These are phyloP conservation scores for Hypomyces rosellus DNA, from an alignment of 2,329 filamentous ascomycete genomes.

Conservation along the genomic window DNA sequence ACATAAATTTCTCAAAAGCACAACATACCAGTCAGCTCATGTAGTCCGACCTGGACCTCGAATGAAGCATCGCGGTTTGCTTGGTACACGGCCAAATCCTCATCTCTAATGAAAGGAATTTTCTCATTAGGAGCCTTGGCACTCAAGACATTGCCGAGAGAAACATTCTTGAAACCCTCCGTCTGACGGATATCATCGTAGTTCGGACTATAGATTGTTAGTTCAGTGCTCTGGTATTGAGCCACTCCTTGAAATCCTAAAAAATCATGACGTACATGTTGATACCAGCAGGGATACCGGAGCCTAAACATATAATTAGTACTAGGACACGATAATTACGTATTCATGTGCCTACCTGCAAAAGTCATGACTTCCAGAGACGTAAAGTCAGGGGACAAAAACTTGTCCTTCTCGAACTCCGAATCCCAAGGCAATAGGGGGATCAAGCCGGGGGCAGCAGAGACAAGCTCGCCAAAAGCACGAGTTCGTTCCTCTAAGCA, in stretches of 20 bases:
- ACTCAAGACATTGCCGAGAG: constrained; percentile 83
- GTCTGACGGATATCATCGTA: constrained; percentile 75
- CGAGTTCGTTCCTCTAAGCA: constrained; percentile 66
- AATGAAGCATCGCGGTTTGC: constrained; percentile 83
- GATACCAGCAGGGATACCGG: constrained; percentile 61
- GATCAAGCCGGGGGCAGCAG: constrained; percentile 74
- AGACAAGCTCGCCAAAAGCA: constrained; percentile 80
- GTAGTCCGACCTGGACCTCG: constrained; percentile 91
- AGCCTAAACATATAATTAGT: constrained; percentile 31
- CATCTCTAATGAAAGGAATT: constrained; percentile 78
- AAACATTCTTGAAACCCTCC: constrained; percentile 89
- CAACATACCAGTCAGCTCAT: constrained; percentile 61
- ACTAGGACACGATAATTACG: too few species aligned
- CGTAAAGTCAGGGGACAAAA: constrained; percentile 92
- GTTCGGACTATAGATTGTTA: constrained; percentile 41
- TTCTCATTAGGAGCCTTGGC: constrained; percentile 90
- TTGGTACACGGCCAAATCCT: constrained; percentile 71
- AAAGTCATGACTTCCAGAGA: constrained; percentile 88
- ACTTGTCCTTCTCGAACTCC: constrained; percentile 94
- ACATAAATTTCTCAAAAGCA: background rate
- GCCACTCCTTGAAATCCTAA: too few species aligned
- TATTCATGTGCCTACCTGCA: constrained; percentile 22
- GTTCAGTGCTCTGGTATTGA: background rate
- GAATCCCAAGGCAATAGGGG: constrained; percentile 81
- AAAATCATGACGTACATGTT: constrained; percentile 42